Base-by-base conservation (phyloP, 2,329 filamentous ascomycete species). In the Leptographium radiaticola region DNA sequence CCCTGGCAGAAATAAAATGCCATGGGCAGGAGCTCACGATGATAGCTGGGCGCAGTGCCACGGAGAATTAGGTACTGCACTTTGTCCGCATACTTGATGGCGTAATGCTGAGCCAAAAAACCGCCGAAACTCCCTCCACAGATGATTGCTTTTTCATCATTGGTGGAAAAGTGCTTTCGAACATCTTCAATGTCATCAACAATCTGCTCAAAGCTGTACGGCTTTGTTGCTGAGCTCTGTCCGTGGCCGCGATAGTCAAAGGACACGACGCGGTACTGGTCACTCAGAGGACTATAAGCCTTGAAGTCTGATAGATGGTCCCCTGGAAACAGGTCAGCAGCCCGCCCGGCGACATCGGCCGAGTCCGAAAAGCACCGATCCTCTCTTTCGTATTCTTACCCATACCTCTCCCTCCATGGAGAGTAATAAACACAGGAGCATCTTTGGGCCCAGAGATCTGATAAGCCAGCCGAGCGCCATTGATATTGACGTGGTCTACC, bases 41-140 rank as follows among this genome's bases (percentile, higher is more conserved):
- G 68, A 54, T 67, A 66, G 6, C 62, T 65, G 4, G 67, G 59
- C 2, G 68, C 68, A 1, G 68, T 69, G 3, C 68, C 68, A 11
- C 68, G 59, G 5, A 70, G 60, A 30, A 70, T 63, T 47, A 70
- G 51, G 50, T 66, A 60, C 7, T 62, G 62, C 1, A 70, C 62
- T 2, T 60, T 55, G 0, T 60, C 38, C 1, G 65, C 58, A 50
- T 70, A 69, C 34, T 65, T 63, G 53, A 70, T 68, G 13, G 67
- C 66, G 55, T 70, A 71, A 6, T 68, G 64, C 55, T 67, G 65
- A 0, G 68, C 68, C 6, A 71, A 57, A 40, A 66, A 71, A 0
- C 68, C 68, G 11, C 68, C 68, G 46, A 71, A 71, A 53, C 67
- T 69, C 2, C 68, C 68, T 10, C 68, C 68, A 15, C 65, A 66